Base-by-base conservation (phyloP, 768 basidiomycete genomes). In the Mrakia gelida region DNA sequence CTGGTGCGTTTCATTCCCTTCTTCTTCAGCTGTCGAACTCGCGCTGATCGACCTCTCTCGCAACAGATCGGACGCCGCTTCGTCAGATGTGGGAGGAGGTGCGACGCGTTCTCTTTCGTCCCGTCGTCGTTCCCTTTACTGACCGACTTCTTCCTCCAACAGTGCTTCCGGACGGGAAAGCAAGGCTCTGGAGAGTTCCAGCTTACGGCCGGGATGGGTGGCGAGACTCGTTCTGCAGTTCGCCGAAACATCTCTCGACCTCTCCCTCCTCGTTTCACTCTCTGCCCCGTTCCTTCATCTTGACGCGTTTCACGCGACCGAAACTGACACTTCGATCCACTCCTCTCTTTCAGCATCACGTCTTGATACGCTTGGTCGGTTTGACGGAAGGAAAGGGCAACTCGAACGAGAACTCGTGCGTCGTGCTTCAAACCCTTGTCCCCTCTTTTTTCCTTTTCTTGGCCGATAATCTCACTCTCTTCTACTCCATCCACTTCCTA, bases 31-130 rank as follows among this genome's bases (percentile, higher is more conserved):
- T 54, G 23, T n/a, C 13, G 3, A 26, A 13, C 23, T 23, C 23
- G 7, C 3, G n/a, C 56, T 56, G 21, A 26, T 56, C 56, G 13
- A 6, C 23, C 23, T 16, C 45, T 49, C 15, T 49, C n/a, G n/a
- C 45, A 2, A 15, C 59, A 23, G 49, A 73, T 38, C 52, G 72
- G 9, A 61, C 56, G 8, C 54, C 72, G 30, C 72, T 73, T n/a
- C 52, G 72, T 13, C 56, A 73, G 8, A 73, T 73, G 72, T 73
- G 72, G 72, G 72, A 73, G 34, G 56, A 73, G 59, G 59, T 59
- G 26, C 11, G 59, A n/a, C 26, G 26, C 59, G 9, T n/a, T n/a
- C 28, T 8, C 59, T n/a, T 28, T 59, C 59, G 8, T 59, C 9
- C 11, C 26, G 2, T n/a, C 26, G n/a, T 11, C 59, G 26, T 28